Evolutionary conservation across 257 asterid genomes (phyloP).

Genomic region (Nicotiana sylvestris): DNA sequence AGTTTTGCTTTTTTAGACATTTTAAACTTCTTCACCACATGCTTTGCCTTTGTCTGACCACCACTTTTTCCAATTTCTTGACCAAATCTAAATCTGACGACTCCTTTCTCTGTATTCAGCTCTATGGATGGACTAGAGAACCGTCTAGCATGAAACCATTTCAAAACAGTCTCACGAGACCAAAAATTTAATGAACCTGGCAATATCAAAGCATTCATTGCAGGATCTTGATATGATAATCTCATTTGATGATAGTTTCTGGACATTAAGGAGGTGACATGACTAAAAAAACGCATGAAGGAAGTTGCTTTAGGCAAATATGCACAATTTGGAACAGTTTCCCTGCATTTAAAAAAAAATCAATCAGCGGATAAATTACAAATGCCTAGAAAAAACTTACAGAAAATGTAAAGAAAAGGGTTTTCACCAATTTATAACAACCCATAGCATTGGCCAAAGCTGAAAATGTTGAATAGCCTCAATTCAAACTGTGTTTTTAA

Average conservation of each 20-base stretch:
- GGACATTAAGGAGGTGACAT: constrained; percentile 7
- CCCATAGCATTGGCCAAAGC: neutral
- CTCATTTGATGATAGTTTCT: constrained; percentile 22
- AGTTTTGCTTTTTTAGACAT: constrained; percentile 69
- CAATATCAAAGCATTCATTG: constrained; percentile 17
- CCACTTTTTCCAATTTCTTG: constrained; percentile 22
- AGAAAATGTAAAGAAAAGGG: neutral
- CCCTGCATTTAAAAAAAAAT: neutral
- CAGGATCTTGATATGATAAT: constrained; percentile 15
- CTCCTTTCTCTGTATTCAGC: constrained; percentile 53
- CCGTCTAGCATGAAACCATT: constrained; percentile 32
- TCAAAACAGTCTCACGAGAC: constrained; percentile 20
- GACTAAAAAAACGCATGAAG: constrained; percentile 17
- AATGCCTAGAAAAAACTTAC: neutral
- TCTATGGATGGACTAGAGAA: constrained; percentile 46
- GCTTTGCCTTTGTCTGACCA: constrained; percentile 29
- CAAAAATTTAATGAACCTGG: constrained; percentile 13
- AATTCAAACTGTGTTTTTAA: neutral
- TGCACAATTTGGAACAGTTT: neutral
- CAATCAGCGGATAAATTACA: neutral
- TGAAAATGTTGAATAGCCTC: neutral
- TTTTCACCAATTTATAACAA: neutral
- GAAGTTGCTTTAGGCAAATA: neutral
- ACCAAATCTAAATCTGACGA: constrained; percentile 66
- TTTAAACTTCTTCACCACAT: constrained; percentile 24